phyloP scores from a whole-genome alignment of 2,329 filamentous ascomycete species.

The Aschersonia sp. region DNA sequence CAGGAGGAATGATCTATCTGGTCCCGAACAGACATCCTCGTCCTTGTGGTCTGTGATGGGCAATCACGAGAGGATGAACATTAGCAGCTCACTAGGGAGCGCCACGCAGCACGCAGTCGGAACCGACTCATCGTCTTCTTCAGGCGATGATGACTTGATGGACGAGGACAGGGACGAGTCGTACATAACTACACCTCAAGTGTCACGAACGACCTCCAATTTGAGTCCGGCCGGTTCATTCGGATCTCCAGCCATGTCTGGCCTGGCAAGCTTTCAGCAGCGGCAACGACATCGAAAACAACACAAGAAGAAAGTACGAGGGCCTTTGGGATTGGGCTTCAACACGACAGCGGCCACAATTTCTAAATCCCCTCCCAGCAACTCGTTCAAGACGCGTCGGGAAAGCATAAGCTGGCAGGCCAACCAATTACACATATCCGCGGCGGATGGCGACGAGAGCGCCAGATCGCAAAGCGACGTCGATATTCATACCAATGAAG shows the following conservation, averaged over 20 bases:
- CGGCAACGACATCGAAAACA: constrained; percentile 58
- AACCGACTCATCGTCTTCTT: constrained; percentile 65
- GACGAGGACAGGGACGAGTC: constrained; percentile 68
- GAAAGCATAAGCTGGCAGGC: constrained; percentile 88
- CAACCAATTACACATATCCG: constrained; percentile 70
- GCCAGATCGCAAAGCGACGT: constrained; percentile 55
- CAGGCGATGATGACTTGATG: constrained; percentile 55
- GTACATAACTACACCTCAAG: constrained; percentile 72
- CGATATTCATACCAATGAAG: constrained; percentile 33
- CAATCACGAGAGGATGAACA: constrained; percentile 52
- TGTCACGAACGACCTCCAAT: constrained; percentile 41
- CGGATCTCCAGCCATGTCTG: constrained; percentile 58
- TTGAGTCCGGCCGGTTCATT: constrained; percentile 37
- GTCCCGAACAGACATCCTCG: constrained; percentile 50
- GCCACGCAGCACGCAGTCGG: constrained; percentile 45
- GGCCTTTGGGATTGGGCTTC: constrained; percentile 35
- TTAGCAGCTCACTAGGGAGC: constrained; percentile 70
- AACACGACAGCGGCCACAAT: constrained; percentile 27
- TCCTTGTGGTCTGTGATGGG: constrained; percentile 60
- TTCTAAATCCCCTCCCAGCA: constrained; percentile 61
- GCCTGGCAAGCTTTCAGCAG: constrained; percentile 72
- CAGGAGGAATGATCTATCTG: constrained; percentile 33
- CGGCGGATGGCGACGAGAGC: constrained; percentile 50
- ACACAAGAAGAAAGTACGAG: constrained; percentile 40
- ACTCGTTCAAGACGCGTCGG: constrained; percentile 43